Evolutionary conservation across 2,329 filamentous ascomycete genomes (phyloP).

Genomic region (Epichloe brachyelytri): DNA sequence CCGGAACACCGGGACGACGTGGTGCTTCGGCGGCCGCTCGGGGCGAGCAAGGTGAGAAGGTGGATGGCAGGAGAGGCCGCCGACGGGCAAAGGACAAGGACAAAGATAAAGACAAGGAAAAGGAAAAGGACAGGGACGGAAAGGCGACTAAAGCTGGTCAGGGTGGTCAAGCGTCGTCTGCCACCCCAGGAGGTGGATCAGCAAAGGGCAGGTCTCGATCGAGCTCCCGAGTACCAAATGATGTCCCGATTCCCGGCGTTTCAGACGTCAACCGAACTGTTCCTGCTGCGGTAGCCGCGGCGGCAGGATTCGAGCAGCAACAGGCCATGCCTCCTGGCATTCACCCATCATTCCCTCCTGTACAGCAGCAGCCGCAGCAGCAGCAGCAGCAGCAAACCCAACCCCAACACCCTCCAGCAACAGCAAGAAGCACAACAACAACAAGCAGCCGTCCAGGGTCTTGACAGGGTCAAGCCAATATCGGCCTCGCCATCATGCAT

Average conservation of each 20-base stretch:
- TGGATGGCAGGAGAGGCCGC: constrained; percentile 24
- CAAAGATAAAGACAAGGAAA: constrained; percentile 11
- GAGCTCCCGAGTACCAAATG: constrained; percentile 34
- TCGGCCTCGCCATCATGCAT: constrained; percentile 23
- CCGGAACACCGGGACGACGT: constrained; percentile 43
- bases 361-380: not conserved
- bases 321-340: constrained; percentile 10
- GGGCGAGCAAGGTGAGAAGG: constrained; percentile 33
- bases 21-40: constrained; percentile 26
- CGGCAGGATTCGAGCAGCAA: constrained; percentile 29
- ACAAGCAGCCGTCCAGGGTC: constrained; percentile 10
- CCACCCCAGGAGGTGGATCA: constrained; percentile 24
- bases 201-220: constrained; percentile 40
- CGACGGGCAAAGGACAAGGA: constrained; percentile 29
- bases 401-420: not conserved
- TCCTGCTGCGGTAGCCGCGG: constrained; percentile 5
- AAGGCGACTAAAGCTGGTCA: constrained; percentile 29
- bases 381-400: not conserved
- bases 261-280: not conserved
- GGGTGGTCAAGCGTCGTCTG: constrained; percentile 27
- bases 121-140: constrained; percentile 20
- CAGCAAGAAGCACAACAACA: constrained; percentile 10
- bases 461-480: constrained; percentile 24
- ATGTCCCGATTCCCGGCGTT: constrained; percentile 9
- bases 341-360: constrained; percentile 26